These are phyloP conservation scores for Thelephora aurantiotincta DNA, from an alignment of 768 basidiomycete species.

Conservation along the genomic window DNA sequence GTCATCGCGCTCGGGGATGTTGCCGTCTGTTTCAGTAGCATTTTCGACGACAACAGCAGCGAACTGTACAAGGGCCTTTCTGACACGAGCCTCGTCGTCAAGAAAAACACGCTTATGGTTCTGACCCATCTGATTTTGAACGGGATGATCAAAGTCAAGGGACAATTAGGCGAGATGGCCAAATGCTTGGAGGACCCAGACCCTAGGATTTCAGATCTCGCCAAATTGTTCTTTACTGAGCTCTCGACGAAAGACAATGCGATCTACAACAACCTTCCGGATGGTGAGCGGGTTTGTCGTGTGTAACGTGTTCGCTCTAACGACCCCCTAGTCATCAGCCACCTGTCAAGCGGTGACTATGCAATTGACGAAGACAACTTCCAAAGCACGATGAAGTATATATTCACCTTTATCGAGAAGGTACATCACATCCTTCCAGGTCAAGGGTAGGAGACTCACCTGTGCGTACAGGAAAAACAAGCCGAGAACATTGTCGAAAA, in stretches of 20 bases:
- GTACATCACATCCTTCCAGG: slow-evolving; percentile 22
- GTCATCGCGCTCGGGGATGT: slow-evolving; percentile 97
- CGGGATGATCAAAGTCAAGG: slow-evolving; percentile 99
- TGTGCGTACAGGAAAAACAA: slow-evolving; percentile 71
- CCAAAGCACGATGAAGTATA: slow-evolving; percentile 86
- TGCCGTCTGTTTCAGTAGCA: slow-evolving; percentile 93
- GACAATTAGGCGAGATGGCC: slow-evolving; percentile 99
- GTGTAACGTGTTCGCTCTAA: neutral
- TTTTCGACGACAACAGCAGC: slow-evolving; percentile 95
- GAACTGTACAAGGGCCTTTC: slow-evolving; percentile 90
- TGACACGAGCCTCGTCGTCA: slow-evolving; percentile 77
- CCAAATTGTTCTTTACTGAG: slow-evolving; percentile 97
- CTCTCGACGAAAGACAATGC: slow-evolving; percentile 96
- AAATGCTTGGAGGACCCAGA: slow-evolving; percentile 94
- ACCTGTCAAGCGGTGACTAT: slow-evolving; percentile 80
- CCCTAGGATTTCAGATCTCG: slow-evolving; percentile 75
- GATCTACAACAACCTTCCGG: slow-evolving; percentile 96
- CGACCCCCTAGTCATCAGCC: slow-evolving; percentile 65
- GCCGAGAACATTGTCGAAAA: slow-evolving; percentile 96
- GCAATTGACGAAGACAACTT: slow-evolving; percentile 89
- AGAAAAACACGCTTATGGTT: slow-evolving; percentile 99
- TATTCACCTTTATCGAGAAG: slow-evolving; percentile 96
- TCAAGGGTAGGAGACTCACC: neutral
- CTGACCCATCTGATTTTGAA: slow-evolving; percentile 93
- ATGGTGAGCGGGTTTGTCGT: slow-evolving; percentile 37